These are phyloP conservation scores for Lanmaoa rubissima DNA, from an alignment of 768 basidiomycete species.

Conservation along the genomic window DNA sequence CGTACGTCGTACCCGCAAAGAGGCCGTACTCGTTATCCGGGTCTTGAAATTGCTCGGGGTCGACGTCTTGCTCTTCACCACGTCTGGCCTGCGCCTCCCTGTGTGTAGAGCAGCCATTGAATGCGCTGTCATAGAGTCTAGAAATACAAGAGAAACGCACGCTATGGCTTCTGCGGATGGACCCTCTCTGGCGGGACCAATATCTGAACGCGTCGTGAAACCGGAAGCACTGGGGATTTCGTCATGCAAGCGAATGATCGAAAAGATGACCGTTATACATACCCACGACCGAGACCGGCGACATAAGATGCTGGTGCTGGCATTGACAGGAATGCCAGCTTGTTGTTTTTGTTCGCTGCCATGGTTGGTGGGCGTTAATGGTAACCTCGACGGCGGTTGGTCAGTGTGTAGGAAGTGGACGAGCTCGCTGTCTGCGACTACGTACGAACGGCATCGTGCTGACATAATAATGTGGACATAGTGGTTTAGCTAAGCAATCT, in stretches of 20 bases:
- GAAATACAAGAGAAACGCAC: constrained; percentile 42
- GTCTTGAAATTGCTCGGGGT: constrained; percentile 92
- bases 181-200: constrained; percentile 95
- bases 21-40: constrained; percentile 97
- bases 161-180: constrained; percentile 90
- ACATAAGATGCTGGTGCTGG: constrained; percentile 96
- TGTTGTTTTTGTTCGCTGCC: constrained; percentile 65
- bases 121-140: neutral
- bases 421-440: too few species aligned
- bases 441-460: too few species aligned
- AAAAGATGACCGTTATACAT: constrained; percentile 26
- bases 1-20: constrained; percentile 94
- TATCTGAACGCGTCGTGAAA: constrained; percentile 98
- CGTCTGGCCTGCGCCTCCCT: constrained; percentile 85
- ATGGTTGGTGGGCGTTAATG: constrained; percentile 22
- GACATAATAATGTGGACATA: too few species aligned
- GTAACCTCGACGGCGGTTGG: too few species aligned
- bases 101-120: neutral
- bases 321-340: constrained; percentile 86
- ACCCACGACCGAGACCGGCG: constrained; percentile 98
- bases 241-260: constrained; percentile 8
- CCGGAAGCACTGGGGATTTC: constrained; percentile 72
- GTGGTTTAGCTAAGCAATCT: too few species aligned
- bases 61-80: constrained; percentile 85
- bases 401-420: too few species aligned